Evolutionary conservation across 2,329 filamentous ascomycete genomes (phyloP).

Genomic region (Hypoxylon sp.): DNA sequence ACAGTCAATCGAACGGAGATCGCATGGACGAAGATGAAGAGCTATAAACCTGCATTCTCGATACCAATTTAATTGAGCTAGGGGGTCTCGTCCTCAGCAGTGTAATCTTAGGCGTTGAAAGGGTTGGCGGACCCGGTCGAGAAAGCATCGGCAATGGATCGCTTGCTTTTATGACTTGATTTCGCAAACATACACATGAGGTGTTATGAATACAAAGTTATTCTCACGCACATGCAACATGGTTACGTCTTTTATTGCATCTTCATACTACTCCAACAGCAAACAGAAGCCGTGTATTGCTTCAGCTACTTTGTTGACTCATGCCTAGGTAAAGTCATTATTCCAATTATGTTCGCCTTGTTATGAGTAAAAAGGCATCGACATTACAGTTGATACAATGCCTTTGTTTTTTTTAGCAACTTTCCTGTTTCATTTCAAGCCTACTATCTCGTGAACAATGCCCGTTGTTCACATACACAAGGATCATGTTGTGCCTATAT

Average conservation of each 20-base stretch:
- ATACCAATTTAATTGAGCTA: conserved; percentile 31
- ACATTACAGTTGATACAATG: conserved; percentile 3
- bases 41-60: conserved; percentile 43
- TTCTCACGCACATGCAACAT: too few relatives aligned
- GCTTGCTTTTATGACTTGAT: conserved; percentile 38
- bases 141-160: conserved; percentile 42
- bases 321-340: too few relatives aligned
- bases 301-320: too few relatives aligned
- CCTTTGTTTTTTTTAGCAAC: neutral
- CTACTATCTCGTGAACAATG: neutral
- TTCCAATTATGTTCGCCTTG: too few relatives aligned
- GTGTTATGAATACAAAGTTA: conserved; percentile 10
- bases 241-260: too few relatives aligned
- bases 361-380: too few relatives aligned
- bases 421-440: conserved; percentile 4
- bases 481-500: conserved; percentile 2
- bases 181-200: conserved; percentile 14
- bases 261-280: too few relatives aligned
- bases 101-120: conserved; percentile 48
- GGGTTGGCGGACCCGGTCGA: conserved; percentile 42
- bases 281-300: too few relatives aligned
- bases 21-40: conserved; percentile 75
- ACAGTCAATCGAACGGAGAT: conserved; percentile 63
- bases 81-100: conserved; percentile 33
- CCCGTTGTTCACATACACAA: conserved; percentile 6